These are phyloP conservation scores for Candida palmyrensis DNA, from an alignment of 805 yeast species.

Conservation along the genomic window DNA sequence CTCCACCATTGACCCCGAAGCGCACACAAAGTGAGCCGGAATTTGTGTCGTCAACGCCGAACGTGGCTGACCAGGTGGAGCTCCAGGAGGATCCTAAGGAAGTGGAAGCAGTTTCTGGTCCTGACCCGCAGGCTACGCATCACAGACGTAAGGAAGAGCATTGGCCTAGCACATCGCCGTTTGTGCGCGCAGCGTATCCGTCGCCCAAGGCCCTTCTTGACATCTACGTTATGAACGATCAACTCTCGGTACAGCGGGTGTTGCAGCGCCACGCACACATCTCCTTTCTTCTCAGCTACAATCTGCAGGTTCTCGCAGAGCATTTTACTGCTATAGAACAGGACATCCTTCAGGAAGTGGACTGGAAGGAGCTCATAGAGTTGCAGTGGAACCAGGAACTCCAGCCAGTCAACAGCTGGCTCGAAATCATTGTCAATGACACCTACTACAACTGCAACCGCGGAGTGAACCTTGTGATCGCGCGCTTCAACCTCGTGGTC, in stretches of 20 bases:
- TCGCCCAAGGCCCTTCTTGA: conserved; percentile 32
- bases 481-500: conserved; percentile 83
- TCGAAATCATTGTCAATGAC: conserved; percentile 61
- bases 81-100: no score
- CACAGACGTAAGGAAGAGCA: no score
- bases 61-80: no score
- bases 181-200: no score
- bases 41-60: no score
- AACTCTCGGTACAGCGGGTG: conserved; percentile 33
- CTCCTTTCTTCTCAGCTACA: conserved; percentile 75
- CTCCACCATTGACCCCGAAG: no score
- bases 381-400: conserved; percentile 65
- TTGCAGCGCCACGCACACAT: conserved; percentile 55
- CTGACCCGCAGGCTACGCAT: no score
- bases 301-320: conserved; percentile 61
- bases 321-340: conserved; percentile 85
- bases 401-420: conserved; percentile 77
- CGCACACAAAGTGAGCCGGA: no score
- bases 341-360: conserved; percentile 78
- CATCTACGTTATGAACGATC: conserved; percentile 24
- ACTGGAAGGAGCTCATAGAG: conserved; percentile 86
- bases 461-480: conserved; percentile 79
- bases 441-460: conserved; percentile 39
- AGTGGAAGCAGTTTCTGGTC: no score
- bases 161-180: no score